Conservation (phyloP, 2,329 filamentous ascomycete species). For the Chrysosporium keratinophilum region DNA sequence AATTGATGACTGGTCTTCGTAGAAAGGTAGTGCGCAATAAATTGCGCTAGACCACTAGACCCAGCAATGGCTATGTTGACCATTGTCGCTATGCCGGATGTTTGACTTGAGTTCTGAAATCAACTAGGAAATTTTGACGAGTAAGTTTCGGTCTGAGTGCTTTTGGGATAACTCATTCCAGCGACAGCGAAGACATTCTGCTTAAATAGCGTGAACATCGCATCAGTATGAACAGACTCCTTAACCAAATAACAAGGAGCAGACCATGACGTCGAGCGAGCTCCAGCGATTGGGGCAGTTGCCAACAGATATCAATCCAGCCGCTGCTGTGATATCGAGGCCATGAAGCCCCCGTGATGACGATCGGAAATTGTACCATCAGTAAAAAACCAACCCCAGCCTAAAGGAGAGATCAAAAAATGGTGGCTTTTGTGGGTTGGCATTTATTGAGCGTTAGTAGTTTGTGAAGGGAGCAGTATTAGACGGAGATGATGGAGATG, state of each 20-base stretch:
- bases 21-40: conserved; percentile 50
- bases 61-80: conserved; percentile 56
- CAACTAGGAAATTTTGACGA: background rate
- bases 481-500: no score
- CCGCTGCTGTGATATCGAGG: no score
- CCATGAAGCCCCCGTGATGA: no score
- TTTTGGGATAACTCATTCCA: no score
- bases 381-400: no score
- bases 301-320: no score
- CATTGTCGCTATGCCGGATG: conserved; percentile 24
- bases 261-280: background rate
- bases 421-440: no score
- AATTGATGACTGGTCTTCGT: conserved; percentile 55
- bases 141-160: no score
- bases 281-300: background rate
- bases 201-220: background rate
- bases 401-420: no score
- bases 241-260: background rate
- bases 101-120: background rate
- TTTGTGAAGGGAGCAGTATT: no score
- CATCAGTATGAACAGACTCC: background rate
- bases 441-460: no score
- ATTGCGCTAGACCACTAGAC: conserved; percentile 49
- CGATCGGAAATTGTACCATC: no score
- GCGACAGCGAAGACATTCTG: background rate